A percentile compares a stretch with the other conserved stretches of the same genome.
Evolutionary conservation across 441 rosid genomes (phyloP).

Genomic region (Isatis lusitanica): DNA sequence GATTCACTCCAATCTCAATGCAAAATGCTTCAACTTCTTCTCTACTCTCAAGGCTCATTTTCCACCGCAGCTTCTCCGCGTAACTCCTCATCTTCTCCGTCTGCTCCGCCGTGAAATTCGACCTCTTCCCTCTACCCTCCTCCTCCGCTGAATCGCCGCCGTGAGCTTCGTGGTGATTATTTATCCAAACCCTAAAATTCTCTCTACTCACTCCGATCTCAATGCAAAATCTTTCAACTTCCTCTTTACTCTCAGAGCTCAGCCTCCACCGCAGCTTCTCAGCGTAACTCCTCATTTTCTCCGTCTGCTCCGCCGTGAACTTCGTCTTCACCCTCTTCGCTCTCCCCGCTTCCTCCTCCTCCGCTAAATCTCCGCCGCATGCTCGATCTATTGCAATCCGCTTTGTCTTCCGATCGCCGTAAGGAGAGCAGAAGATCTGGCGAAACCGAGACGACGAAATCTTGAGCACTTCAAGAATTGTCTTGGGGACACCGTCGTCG

Average conservation of each 20-base stretch:
- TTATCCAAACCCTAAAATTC: conserved; percentile 25
- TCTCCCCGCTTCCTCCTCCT: background rate
- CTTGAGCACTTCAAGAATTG: conserved; percentile 17
- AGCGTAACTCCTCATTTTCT: conserved; percentile 24
- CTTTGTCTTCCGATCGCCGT: background rate
- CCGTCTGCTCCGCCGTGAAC: conserved; percentile 33
- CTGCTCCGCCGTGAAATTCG: conserved; percentile 31
- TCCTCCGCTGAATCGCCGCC: background rate
- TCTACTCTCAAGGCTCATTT: background rate
- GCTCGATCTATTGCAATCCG: background rate
- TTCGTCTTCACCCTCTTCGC: conserved; percentile 23
- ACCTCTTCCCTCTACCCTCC: conserved; percentile 22
- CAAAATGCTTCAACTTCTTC: conserved; percentile 17
- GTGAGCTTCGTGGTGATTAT: conserved; percentile 8
- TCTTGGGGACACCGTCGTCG: background rate
- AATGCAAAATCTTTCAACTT: conserved; percentile 7
- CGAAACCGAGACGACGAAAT: background rate
- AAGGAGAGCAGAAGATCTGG: conserved; percentile 32
- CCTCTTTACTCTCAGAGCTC: background rate
- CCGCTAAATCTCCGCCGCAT: background rate
- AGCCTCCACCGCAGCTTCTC: conserved; percentile 30
- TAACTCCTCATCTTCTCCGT: conserved; percentile 26
- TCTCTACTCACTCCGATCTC: conserved; percentile 19
- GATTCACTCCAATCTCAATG: conserved; percentile 20
- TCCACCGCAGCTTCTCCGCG: conserved; percentile 35